A percentile compares a stretch with the other conserved stretches of the same genome.
These are phyloP conservation scores for Dictyostelium citrinum DNA, from an alignment of 78 protist genomes.

Conservation along the genomic window DNA sequence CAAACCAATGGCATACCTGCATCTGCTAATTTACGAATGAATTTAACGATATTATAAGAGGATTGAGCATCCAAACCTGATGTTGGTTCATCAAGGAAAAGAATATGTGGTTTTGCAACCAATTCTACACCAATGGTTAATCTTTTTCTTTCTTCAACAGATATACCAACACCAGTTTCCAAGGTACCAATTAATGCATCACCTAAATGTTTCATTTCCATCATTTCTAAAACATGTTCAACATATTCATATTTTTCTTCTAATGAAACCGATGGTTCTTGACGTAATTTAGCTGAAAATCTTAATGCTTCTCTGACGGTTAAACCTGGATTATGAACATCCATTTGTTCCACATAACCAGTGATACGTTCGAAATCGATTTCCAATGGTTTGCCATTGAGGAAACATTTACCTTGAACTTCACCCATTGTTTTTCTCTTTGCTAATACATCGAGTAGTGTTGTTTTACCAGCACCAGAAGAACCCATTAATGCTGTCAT, in stretches of 20 bases:
- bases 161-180: constrained; percentile 71
- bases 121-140: constrained; percentile 80
- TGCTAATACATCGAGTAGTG: constrained; percentile 89
- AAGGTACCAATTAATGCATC: constrained; percentile 76
- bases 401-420: constrained; percentile 67
- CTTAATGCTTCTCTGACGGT: constrained; percentile 68
- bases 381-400: constrained; percentile 82
- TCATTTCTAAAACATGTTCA: constrained; percentile 60
- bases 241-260: constrained; percentile 39
- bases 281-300: constrained; percentile 59
- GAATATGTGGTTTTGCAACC: constrained; percentile 76
- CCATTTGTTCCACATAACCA: constrained; percentile 81
- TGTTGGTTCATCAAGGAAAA: constrained; percentile 22
- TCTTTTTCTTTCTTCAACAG: constrained; percentile 75
- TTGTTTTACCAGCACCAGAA: constrained; percentile 88
- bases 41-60: constrained; percentile 59
- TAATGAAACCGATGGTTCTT: constrained; percentile 33
- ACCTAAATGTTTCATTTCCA: constrained; percentile 79
- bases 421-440: constrained; percentile 83
- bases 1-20: constrained; percentile 80
- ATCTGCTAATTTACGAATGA: constrained; percentile 68
- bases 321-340: constrained; percentile 62
- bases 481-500: constrained; percentile 85
- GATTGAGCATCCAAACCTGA: constrained; percentile 80
- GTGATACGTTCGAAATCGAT: constrained; percentile 69